Evolutionary conservation across 2,329 filamentous ascomycete genomes (phyloP).

Genomic region (Trichoderma pleuroti): DNA sequence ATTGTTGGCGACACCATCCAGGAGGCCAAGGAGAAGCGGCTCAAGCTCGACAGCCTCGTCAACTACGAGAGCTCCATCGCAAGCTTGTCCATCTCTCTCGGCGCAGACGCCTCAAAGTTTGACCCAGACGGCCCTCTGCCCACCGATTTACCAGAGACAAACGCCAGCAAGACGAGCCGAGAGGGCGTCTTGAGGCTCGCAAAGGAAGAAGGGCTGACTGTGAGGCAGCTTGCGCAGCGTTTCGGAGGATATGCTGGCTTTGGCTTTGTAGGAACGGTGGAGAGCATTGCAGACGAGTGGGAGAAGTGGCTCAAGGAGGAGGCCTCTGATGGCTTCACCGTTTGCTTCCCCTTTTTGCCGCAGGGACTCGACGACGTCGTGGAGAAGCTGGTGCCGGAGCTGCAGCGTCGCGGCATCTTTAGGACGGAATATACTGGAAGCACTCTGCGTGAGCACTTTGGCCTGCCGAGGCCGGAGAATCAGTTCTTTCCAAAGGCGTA

Average conservation of each 20-base stretch:
- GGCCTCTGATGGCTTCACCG: conserved; percentile 50
- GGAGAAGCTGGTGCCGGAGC: conserved; percentile 45
- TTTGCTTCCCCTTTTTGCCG: conserved; percentile 48
- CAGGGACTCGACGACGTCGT: conserved; percentile 49
- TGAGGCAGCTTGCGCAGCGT: conserved; percentile 50
- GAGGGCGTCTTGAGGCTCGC: conserved; percentile 45
- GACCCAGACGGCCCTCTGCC: conserved; percentile 50
- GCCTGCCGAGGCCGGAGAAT: conserved; percentile 45
- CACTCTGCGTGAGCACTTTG: conserved; percentile 53
- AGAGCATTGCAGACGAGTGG: conserved; percentile 49
- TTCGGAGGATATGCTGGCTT: conserved; percentile 49
- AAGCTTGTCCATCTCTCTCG: conserved; percentile 47
- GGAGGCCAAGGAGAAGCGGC: conserved; percentile 46
- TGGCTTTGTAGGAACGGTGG: conserved; percentile 48
- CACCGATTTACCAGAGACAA: conserved; percentile 48
- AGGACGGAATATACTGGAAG: conserved; percentile 49
- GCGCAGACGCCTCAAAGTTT: conserved; percentile 44
- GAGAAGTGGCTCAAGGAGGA: conserved; percentile 45
- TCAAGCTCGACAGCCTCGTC: conserved; percentile 49
- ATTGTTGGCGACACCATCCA: conserved; percentile 47
- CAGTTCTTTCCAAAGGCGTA: conserved; percentile 30
- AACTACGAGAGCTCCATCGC: conserved; percentile 54
- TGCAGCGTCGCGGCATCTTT: conserved; percentile 50
- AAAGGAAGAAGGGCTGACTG: conserved; percentile 42
- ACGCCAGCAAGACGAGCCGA: conserved; percentile 49